A percentile compares a stretch with the other conserved stretches of the same genome.
These are phyloP conservation scores for Inga oerstediana DNA, from an alignment of 306 rosid species.

Conservation along the genomic window DNA sequence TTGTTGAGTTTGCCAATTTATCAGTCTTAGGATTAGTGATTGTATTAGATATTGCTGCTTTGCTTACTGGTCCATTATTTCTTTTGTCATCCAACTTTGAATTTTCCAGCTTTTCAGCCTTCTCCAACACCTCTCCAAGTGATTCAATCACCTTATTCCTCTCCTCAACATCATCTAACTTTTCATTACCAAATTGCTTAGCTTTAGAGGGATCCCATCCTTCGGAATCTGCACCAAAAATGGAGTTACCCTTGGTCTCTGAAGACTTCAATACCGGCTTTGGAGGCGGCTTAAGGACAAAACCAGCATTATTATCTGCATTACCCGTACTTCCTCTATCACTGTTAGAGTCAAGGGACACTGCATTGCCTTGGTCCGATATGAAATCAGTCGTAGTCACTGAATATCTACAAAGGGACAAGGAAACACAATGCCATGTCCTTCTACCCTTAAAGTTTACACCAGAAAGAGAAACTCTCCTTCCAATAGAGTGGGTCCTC, in stretches of 20 bases:
- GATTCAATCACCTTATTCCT: conserved; percentile 85
- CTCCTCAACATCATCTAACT: conserved; percentile 52
- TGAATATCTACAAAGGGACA: conserved; percentile 90
- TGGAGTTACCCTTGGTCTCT: conserved; percentile 39
- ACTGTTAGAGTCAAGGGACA: conserved; percentile 75
- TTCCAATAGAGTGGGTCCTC: conserved; percentile 56
- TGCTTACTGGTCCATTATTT: conserved; percentile 51
- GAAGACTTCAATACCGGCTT: conserved; percentile 77
- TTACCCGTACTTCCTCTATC: conserved; percentile 47
- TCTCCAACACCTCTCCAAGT: conserved; percentile 94
- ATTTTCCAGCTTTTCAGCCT: conserved; percentile 80
- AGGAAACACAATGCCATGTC: conserved; percentile 76
- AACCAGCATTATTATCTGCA: conserved; percentile 54
- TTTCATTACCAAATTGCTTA: conserved; percentile 35
- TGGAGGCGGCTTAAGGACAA: conserved; percentile 82
- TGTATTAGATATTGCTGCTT: conserved; percentile 39
- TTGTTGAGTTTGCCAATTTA: conserved; percentile 25
- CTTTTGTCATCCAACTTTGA: conserved; percentile 47
- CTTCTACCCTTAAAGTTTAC: conserved; percentile 52
- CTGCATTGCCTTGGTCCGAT: conserved; percentile 78
- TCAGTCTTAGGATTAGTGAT: conserved; percentile 39
- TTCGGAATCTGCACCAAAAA: conserved; percentile 41
- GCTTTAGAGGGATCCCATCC: conserved; percentile 51
- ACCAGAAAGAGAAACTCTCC: conserved; percentile 72
- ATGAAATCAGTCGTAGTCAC: conserved; percentile 77